phyloP scores from a whole-genome alignment of 495 filamentous ascomycete genomes.

The Podospora didyma region DNA sequence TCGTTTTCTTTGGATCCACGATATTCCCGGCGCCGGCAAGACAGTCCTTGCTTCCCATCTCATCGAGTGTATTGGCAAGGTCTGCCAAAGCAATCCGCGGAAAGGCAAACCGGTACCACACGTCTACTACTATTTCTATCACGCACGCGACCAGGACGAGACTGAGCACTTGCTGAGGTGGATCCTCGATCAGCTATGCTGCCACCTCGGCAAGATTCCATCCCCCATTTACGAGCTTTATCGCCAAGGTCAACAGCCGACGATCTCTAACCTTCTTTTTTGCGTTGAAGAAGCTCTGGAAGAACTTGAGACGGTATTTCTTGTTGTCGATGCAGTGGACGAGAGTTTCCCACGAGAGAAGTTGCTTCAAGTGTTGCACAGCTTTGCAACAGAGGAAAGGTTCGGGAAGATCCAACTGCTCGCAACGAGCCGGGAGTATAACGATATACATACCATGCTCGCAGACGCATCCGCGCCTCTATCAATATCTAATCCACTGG shows the following conservation, averaged over 20 bases:
- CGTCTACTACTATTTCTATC: slow-evolving; percentile 1
- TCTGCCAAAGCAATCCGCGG: neutral
- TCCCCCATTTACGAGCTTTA: neutral
- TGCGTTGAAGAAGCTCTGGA: neutral
- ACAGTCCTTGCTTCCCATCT: neutral
- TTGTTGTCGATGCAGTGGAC: neutral
- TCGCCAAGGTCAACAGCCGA: neutral
- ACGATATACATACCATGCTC: slow-evolving; percentile 1
- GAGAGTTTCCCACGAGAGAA: neutral
- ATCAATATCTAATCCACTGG: neutral
- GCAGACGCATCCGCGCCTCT: neutral
- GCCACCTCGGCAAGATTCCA: neutral
- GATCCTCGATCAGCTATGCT: neutral
- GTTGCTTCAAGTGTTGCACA: neutral
- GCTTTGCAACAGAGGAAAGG: neutral
- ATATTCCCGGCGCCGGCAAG: slow-evolving; percentile 4
- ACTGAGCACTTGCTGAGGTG: neutral
- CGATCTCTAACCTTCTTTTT: neutral
- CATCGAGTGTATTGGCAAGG: no score
- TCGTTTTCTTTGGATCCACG: slow-evolving; percentile 1
- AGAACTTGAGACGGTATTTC: neutral
- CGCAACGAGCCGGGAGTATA: neutral
- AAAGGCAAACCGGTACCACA: neutral
- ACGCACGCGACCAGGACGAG: neutral
- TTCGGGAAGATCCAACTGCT: neutral